Conservation (phyloP, 192 early-diverging fungal genomes). For the Jimgerdemannia flammicorona region DNA sequence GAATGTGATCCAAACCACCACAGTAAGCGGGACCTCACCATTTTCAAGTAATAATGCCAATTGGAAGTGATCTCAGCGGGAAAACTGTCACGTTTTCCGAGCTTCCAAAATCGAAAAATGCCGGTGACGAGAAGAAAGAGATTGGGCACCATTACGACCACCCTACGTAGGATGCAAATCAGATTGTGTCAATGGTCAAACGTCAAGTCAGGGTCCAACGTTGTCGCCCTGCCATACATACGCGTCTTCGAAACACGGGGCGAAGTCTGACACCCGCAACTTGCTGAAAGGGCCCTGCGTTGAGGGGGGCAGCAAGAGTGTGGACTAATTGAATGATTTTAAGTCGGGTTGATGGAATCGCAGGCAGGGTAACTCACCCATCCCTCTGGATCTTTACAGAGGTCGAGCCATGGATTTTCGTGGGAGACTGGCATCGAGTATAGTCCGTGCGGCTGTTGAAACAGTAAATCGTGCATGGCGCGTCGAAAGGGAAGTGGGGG, state of each 20-base stretch:
- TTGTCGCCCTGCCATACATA: constrained; percentile 8
- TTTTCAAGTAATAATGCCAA: constrained; percentile 30
- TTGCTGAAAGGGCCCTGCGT: constrained; percentile 34
- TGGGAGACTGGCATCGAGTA: not conserved
- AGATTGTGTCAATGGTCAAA: constrained; percentile 2
- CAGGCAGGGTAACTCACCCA: constrained; percentile 24
- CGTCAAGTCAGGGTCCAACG: too few species aligned
- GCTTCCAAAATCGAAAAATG: constrained; percentile 27
- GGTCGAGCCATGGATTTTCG: constrained; percentile 3
- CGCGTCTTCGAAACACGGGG: constrained; percentile 48
- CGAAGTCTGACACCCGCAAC: constrained; percentile 37
- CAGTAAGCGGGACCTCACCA: constrained; percentile 14
- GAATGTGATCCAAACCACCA: too few species aligned
- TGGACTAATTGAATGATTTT: not conserved
- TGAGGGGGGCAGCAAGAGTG: not conserved
- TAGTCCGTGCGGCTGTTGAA: not conserved
- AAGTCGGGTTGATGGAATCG: not conserved
- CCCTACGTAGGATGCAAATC: not conserved
- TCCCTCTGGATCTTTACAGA: constrained; percentile 38
- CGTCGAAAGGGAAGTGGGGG: not conserved
- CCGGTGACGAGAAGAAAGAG: constrained; percentile 38
- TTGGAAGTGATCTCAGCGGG: constrained; percentile 19
- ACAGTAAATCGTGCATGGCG: not conserved
- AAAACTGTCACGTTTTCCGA: constrained; percentile 20
- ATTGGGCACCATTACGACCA: constrained; percentile 21